These are phyloP conservation scores for Erigeron canadensis DNA, from an alignment of 129 eudicot species.

Conservation along the genomic window DNA sequence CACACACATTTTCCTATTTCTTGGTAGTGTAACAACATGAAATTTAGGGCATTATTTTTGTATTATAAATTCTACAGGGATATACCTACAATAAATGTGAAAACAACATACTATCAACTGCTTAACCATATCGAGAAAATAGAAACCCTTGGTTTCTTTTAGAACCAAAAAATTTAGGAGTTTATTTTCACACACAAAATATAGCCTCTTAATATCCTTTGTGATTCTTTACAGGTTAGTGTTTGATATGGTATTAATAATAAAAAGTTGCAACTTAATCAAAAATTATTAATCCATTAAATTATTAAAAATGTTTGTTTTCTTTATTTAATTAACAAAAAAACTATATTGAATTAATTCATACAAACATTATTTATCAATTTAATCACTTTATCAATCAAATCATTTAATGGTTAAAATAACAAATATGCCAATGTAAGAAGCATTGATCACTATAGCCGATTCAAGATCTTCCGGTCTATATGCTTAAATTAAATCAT, in stretches of 20 bases:
- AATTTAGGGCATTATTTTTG: background rate
- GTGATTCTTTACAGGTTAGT: background rate
- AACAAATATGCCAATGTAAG: too few species aligned
- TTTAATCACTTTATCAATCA: too few species aligned
- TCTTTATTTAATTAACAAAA: too few species aligned
- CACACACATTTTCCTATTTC: background rate
- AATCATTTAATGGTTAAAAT: too few species aligned
- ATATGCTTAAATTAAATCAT: too few species aligned
- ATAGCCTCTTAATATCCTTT: background rate
- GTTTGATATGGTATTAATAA: too few species aligned
- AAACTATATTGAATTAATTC: too few species aligned
- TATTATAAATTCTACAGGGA: constrained; percentile 14
- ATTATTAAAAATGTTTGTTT: too few species aligned
- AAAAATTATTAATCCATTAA: too few species aligned
- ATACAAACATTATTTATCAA: too few species aligned
- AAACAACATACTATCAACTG: constrained; percentile 19
- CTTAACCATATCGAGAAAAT: constrained; percentile 19
- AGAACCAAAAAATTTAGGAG: constrained; percentile 13
- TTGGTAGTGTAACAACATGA: background rate
- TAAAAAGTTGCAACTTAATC: too few species aligned
- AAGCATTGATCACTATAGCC: background rate
- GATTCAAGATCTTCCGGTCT: too few species aligned
- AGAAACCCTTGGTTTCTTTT: constrained; percentile 15
- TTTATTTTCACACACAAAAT: constrained; percentile 16
- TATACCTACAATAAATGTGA: constrained; percentile 25